A percentile compares a stretch with the other conserved stretches of the same genome.
These are phyloP conservation scores for Penicillium sp. DNA, from an alignment of 2,329 filamentous ascomycete genomes.

Conservation along the genomic window DNA sequence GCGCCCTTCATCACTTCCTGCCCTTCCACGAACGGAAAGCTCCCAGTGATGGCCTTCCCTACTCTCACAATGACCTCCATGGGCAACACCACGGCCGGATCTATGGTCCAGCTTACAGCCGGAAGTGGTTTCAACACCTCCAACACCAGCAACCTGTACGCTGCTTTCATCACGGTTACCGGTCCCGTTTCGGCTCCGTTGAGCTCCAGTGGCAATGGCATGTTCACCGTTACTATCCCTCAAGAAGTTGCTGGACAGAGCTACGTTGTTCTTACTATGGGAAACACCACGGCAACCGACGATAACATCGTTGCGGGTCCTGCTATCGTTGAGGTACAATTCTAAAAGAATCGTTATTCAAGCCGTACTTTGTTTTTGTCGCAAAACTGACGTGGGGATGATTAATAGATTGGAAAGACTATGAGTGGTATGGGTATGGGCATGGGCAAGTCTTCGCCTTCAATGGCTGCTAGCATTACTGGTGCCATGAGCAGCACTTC, in stretches of 20 bases:
- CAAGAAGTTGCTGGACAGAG: slow-evolving; percentile 27
- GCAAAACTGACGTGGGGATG: neutral
- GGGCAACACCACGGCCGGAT: slow-evolving; percentile 19
- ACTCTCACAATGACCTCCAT: slow-evolving; percentile 33
- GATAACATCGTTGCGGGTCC: slow-evolving; percentile 34
- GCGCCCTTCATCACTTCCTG: slow-evolving; percentile 61
- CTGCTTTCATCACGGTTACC: slow-evolving; percentile 22
- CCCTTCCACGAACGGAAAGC: slow-evolving; percentile 53
- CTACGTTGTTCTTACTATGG: slow-evolving; percentile 30
- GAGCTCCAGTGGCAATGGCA: slow-evolving; percentile 8
- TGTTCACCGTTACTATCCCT: slow-evolving; percentile 25
- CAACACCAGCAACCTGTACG: slow-evolving; percentile 16
- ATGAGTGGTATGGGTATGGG: neutral
- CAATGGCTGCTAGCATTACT: neutral
- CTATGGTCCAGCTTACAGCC: slow-evolving; percentile 23
- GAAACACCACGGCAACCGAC: slow-evolving; percentile 21
- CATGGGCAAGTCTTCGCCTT: neutral
- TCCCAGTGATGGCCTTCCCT: slow-evolving; percentile 65
- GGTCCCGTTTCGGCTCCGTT: slow-evolving; percentile 8
- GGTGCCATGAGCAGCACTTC: neutral
- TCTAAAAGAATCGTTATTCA: neutral
- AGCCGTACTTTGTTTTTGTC: neutral
- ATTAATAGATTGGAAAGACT: neutral
- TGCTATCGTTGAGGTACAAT: slow-evolving; percentile 31
- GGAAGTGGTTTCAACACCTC: slow-evolving; percentile 22